These are phyloP conservation scores for Claviceps humidiphila DNA, from an alignment of 2,329 filamentous ascomycete species.

Conservation along the genomic window DNA sequence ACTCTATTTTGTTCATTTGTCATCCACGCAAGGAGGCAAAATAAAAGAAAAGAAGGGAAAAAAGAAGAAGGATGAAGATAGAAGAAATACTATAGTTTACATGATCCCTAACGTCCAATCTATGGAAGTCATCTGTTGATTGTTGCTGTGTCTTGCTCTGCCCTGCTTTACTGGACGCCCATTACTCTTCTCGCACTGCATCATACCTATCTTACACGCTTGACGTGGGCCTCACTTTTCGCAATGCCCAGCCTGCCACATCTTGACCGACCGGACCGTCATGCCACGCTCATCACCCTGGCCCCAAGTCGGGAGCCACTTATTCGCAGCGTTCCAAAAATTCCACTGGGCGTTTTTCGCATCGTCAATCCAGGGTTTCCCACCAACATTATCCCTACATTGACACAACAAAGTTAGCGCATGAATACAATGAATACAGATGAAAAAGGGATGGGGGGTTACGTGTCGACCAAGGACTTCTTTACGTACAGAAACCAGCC, in stretches of 20 bases:
- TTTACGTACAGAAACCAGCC: slow-evolving; percentile 31
- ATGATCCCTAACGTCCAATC: no score
- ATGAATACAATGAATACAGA: no score
- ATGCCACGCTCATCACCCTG: slow-evolving; percentile 27
- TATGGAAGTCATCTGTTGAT: no score
- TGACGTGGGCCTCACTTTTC: neutral
- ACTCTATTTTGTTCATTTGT: neutral
- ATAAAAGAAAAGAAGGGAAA: neutral
- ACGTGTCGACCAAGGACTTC: no score
- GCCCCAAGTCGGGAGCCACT: slow-evolving; percentile 36
- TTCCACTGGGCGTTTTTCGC: slow-evolving; percentile 24
- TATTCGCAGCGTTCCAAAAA: slow-evolving; percentile 27
- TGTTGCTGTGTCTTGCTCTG: no score
- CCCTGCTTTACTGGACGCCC: no score
- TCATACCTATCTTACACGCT: no score
- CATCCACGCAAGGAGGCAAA: neutral
- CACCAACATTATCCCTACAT: slow-evolving; percentile 25
- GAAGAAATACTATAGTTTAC: no score
- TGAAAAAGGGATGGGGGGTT: neutral
- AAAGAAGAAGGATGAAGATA: neutral
- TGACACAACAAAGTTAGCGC: no score
- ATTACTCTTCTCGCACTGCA: no score
- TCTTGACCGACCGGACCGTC: slow-evolving; percentile 32
- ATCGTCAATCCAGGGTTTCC: slow-evolving; percentile 33
- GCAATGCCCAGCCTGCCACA: slow-evolving; percentile 26